Percentiles rank a stretch among this genome's conserved stretches.
These are phyloP conservation scores for Conidiobolus incongruus DNA, from an alignment of 371 early-diverging fungal genomes.

Conservation along the genomic window DNA sequence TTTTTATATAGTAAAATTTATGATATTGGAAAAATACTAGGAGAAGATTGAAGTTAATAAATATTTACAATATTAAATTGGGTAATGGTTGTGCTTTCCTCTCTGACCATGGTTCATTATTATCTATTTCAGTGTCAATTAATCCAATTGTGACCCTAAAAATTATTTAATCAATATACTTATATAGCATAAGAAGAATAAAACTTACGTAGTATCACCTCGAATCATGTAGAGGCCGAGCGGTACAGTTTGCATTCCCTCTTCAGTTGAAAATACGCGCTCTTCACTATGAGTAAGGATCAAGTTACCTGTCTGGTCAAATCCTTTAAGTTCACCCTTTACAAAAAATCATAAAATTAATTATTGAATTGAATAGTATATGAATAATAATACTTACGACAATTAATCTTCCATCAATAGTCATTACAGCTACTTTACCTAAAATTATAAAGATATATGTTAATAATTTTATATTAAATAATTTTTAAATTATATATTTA, in stretches of 20 bases:
- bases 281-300: conserved; percentile 47
- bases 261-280: conserved; percentile 41
- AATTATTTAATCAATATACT: too few species aligned
- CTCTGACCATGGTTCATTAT: too few species aligned
- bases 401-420: background rate
- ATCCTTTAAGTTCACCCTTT: conserved; percentile 45
- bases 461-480: too few species aligned
- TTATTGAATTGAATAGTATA: background rate
- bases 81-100: too few species aligned
- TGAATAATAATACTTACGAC: conserved; percentile 1
- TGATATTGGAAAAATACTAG: too few species aligned
- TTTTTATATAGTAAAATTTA: too few species aligned
- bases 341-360: background rate
- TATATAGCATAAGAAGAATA: background rate
- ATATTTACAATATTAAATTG: too few species aligned
- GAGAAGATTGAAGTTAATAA: too few species aligned
- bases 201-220: conserved; percentile 49
- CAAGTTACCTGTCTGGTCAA: conserved; percentile 58
- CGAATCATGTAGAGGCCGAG: conserved; percentile 55
- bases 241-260: conserved; percentile 40
- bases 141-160: too few species aligned
- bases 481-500: too few species aligned
- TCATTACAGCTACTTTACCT: conserved; percentile 2
- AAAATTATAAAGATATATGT: background rate
- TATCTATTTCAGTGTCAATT: too few species aligned